phyloP scores from a whole-genome alignment of 306 rosid species.

The Styphnolobium japonicum region DNA sequence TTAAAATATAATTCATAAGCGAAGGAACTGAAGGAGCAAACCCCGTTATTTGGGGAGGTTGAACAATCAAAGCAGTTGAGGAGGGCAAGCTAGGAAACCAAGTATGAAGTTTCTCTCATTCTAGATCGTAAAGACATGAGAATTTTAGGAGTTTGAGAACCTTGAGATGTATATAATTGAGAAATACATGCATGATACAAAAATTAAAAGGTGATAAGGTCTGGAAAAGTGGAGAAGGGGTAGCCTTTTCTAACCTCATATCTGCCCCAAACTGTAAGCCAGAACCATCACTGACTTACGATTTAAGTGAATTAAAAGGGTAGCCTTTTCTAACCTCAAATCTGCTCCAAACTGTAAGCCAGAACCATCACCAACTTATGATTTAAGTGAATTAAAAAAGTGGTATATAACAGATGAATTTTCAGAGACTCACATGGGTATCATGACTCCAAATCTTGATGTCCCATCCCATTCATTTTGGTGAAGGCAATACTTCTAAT shows the following conservation, averaged over 20 bases:
- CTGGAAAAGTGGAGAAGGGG: background rate
- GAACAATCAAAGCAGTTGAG: background rate
- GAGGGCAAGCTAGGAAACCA: background rate
- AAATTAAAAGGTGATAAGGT: background rate
- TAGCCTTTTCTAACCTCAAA: too few relatives aligned
- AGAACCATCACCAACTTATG: too few relatives aligned
- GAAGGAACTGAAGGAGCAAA: background rate
- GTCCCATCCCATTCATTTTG: background rate
- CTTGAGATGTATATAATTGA: background rate
- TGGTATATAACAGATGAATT: too few relatives aligned
- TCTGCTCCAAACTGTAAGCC: too few relatives aligned
- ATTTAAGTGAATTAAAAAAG: too few relatives aligned
- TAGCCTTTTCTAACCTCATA: background rate
- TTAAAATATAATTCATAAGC: too few relatives aligned
- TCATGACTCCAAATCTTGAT: too few relatives aligned
- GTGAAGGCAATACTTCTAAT: background rate
- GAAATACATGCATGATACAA: background rate
- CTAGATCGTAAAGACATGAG: background rate
- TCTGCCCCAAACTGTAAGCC: background rate
- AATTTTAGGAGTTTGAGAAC: background rate
- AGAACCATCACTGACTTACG: background rate
- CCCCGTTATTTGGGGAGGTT: background rate
- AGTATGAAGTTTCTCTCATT: background rate
- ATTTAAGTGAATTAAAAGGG: too few relatives aligned
- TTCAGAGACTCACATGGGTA: too few relatives aligned